phyloP scores from a whole-genome alignment of 305 asterid species.

The Fraxinus xanthoxyloides region DNA sequence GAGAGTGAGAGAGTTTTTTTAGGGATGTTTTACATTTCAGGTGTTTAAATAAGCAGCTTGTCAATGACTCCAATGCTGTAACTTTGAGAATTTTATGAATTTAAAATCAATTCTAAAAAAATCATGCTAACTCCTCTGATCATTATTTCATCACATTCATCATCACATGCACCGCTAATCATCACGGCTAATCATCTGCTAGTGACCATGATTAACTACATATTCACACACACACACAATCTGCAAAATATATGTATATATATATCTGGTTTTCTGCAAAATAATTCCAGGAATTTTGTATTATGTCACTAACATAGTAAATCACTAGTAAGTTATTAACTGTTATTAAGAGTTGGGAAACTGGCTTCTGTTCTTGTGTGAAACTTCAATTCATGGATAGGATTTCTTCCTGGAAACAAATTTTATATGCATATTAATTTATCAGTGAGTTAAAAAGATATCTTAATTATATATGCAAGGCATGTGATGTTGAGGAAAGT shows the following conservation, averaged over 20 bases:
- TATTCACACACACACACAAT: not conserved
- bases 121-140: not conserved
- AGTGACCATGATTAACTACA: not conserved
- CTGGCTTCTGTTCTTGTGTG: not conserved
- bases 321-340: not conserved
- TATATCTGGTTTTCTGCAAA: not conserved
- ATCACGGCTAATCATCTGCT: not conserved
- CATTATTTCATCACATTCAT: conserved; percentile 5
- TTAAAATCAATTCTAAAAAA: not conserved
- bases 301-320: not conserved
- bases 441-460: not conserved
- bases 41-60: not conserved
- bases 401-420: not conserved
- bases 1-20: not conserved
- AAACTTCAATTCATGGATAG: not conserved
- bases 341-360: not conserved
- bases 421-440: not conserved
- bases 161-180: conserved; percentile 9
- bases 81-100: not conserved
- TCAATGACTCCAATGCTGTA: conserved; percentile 5
- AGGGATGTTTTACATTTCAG: not conserved
- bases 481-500: conserved; percentile 11
- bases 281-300: not conserved
- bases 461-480: not conserved
- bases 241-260: not conserved